These are phyloP conservation scores for Colletotrichum navitas DNA, from an alignment of 2,329 filamentous ascomycete species.

Conservation along the genomic window DNA sequence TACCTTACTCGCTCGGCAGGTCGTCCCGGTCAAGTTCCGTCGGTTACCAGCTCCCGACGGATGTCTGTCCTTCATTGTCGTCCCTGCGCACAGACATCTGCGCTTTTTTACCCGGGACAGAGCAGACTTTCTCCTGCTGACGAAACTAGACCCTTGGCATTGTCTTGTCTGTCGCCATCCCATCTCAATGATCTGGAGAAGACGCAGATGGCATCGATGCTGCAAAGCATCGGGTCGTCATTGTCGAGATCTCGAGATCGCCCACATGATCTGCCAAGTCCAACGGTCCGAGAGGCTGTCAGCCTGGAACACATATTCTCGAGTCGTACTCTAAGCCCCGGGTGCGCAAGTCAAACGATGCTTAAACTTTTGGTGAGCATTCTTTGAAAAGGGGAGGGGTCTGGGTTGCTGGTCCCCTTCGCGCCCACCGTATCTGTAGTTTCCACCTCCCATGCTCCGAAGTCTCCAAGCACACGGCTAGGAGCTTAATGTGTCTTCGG, in stretches of 20 bases:
- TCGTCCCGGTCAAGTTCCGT: constrained; percentile 6
- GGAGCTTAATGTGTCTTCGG: background rate
- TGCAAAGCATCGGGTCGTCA: background rate
- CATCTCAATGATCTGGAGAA: background rate
- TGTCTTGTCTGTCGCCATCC: background rate
- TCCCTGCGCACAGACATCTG: background rate
- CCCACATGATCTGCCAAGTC: background rate
- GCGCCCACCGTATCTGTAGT: background rate
- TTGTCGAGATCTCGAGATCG: background rate
- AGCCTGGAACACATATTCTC: background rate
- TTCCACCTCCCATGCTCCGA: background rate
- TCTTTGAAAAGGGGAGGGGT: no score
- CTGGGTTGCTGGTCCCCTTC: background rate
- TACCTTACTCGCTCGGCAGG: background rate
- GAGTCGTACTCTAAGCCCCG: background rate
- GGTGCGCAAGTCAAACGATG: background rate
- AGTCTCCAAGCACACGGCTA: background rate
- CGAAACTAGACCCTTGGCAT: constrained; percentile 9
- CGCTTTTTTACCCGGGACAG: background rate
- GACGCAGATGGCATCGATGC: background rate
- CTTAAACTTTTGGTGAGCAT: background rate
- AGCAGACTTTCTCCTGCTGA: constrained; percentile 1
- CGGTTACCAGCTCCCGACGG: constrained; percentile 3
- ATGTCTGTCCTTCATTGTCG: background rate
- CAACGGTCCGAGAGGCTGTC: no score